Evolutionary conservation across 495 filamentous ascomycete species (phyloP).

Genomic region (Bombardia bombarda): DNA sequence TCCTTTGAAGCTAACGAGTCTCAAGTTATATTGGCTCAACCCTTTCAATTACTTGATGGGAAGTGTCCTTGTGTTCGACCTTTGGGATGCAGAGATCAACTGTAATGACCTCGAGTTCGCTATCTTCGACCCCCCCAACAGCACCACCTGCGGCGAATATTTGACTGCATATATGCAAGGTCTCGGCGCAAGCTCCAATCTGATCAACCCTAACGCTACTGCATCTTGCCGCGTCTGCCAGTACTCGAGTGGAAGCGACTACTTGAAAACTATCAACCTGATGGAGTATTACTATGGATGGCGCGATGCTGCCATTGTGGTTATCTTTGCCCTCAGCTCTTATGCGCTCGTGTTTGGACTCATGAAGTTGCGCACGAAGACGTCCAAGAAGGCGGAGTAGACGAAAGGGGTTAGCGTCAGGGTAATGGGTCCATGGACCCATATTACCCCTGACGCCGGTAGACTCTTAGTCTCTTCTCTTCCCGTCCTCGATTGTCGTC

Average conservation of each 20-base stretch:
- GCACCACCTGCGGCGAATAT: slow-evolving; percentile 19
- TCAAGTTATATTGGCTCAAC: slow-evolving; percentile 49
- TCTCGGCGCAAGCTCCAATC: slow-evolving; percentile 19
- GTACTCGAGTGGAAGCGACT: slow-evolving; percentile 49
- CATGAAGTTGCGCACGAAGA: slow-evolving; percentile 25
- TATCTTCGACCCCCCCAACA: slow-evolving; percentile 15
- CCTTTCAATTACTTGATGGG: slow-evolving; percentile 50
- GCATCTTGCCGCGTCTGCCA: slow-evolving; percentile 55
- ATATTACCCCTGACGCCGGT: no score
- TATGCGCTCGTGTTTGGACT: slow-evolving; percentile 22
- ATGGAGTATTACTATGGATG: slow-evolving; percentile 46
- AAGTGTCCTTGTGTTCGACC: slow-evolving; percentile 19
- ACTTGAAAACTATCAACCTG: slow-evolving; percentile 28
- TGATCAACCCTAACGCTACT: slow-evolving; percentile 32
- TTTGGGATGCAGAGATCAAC: slow-evolving; percentile 13
- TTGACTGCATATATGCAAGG: slow-evolving; percentile 18
- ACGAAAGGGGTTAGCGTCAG: no score
- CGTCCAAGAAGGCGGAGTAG: slow-evolving; percentile 24
- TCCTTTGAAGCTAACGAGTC: no score
- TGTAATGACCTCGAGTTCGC: slow-evolving; percentile 15
- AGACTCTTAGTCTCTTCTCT: no score
- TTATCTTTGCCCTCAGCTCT: slow-evolving; percentile 24
- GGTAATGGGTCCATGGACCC: no score
- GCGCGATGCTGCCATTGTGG: slow-evolving; percentile 49
- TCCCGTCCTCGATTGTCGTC: no score